Evolutionary conservation across 202 grass and related monocot species (phyloP).

Genomic region (Schoenoplectus triqueter): DNA sequence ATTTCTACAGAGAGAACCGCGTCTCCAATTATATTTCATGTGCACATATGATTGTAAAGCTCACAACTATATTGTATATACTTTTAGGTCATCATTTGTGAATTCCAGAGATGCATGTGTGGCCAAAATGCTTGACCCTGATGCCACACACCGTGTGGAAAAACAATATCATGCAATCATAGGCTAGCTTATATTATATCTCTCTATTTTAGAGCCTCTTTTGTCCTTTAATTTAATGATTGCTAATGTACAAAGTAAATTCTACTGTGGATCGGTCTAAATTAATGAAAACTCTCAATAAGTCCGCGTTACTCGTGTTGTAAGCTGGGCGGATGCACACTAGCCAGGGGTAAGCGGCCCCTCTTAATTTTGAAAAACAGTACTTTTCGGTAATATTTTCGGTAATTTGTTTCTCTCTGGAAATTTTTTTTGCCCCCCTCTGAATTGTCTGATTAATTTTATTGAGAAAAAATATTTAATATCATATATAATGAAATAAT

Average conservation of each 20-base stretch:
- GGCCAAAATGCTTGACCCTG: slow-evolving; percentile 22
- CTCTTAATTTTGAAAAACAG: too few species aligned
- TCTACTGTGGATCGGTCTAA: background rate
- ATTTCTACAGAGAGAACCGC: slow-evolving; percentile 6
- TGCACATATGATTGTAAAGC: slow-evolving; percentile 17
- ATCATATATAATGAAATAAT: too few species aligned
- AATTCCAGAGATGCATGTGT: slow-evolving; percentile 37
- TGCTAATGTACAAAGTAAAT: background rate
- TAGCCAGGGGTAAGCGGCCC: too few species aligned
- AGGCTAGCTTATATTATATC: slow-evolving; percentile 37
- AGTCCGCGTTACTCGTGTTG: background rate
- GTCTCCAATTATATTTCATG: slow-evolving; percentile 29
- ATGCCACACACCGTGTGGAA: slow-evolving; percentile 28
- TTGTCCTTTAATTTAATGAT: slow-evolving; percentile 3
- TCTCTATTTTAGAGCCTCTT: background rate
- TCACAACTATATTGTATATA: slow-evolving; percentile 9
- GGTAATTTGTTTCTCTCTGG: too few species aligned
- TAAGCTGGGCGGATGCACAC: too few species aligned
- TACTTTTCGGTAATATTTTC: too few species aligned
- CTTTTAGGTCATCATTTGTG: slow-evolving; percentile 17
- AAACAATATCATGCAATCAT: slow-evolving; percentile 41
- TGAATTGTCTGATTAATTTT: too few species aligned
- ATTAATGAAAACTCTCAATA: background rate
- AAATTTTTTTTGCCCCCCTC: too few species aligned
- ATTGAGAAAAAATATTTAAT: too few species aligned